Evolutionary conservation across 2,329 filamentous ascomycete genomes (phyloP).

Genomic region (Neocucurbitaria cava): DNA sequence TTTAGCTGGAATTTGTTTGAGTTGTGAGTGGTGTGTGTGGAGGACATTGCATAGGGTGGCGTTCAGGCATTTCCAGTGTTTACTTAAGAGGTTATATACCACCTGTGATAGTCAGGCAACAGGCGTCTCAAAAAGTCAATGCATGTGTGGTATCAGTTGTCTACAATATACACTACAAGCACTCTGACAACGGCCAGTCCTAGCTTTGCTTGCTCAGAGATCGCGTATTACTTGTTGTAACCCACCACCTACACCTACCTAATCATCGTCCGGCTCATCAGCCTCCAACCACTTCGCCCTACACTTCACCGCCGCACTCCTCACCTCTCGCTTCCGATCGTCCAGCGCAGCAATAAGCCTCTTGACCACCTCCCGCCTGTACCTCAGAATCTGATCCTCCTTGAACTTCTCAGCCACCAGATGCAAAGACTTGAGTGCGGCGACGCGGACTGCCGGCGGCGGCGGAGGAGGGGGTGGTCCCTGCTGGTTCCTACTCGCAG

Average conservation of each 20-base stretch:
- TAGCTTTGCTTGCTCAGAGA: too few species aligned
- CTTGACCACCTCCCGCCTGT: conserved; percentile 64
- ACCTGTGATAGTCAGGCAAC: conserved; percentile 6
- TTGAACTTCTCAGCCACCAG: conserved; percentile 57
- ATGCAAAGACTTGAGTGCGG: conserved; percentile 57
- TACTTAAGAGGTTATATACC: conserved; percentile 36
- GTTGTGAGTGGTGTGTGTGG: neutral
- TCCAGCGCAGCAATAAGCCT: conserved; percentile 63
- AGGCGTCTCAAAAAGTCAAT: conserved; percentile 6
- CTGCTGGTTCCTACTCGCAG: conserved; percentile 19
- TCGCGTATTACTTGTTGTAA: too few species aligned
- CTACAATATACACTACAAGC: too few species aligned
- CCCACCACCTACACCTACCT: neutral
- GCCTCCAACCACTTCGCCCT: conserved; percentile 66
- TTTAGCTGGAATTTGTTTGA: conserved; percentile 13
- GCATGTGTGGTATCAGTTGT: neutral
- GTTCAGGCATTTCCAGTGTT: conserved; percentile 35
- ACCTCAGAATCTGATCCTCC: conserved; percentile 61
- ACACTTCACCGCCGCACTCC: conserved; percentile 68
- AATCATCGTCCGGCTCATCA: conserved; percentile 63
- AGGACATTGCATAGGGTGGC: conserved; percentile 36
- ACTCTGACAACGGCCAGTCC: too few species aligned
- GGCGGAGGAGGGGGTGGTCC: conserved; percentile 36
- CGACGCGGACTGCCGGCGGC: conserved; percentile 53
- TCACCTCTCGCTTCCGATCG: conserved; percentile 68